Evolutionary conservation across 1,284 basidiomycete genomes (phyloP).

Genomic region (Hemileia vastatrix): DNA sequence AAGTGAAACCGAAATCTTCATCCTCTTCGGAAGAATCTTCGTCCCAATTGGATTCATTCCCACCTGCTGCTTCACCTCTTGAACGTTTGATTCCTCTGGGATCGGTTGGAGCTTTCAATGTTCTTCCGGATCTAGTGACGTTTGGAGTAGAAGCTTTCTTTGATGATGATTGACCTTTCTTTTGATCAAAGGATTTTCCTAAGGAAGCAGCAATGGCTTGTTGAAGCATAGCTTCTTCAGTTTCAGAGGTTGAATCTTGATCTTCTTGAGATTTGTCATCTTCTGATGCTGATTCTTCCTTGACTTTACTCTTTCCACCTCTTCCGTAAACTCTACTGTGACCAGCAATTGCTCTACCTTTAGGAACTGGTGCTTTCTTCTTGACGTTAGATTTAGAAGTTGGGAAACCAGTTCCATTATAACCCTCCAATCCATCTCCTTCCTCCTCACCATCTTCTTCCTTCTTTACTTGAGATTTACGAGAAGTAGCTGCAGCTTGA

Average conservation of each 20-base stretch:
- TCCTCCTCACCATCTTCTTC: not conserved
- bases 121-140: not conserved
- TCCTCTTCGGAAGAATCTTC: not conserved
- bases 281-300: not conserved
- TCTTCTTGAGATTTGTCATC: not conserved
- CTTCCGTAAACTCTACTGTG: not conserved
- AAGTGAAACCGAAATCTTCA: not conserved
- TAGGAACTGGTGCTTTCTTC: not conserved
- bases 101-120: not conserved
- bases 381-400: not conserved
- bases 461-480: not conserved
- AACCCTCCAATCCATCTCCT: not conserved
- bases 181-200: not conserved
- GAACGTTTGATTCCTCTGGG: not conserved
- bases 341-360: not conserved
- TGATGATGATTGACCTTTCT: not conserved
- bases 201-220: not conserved
- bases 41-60: not conserved
- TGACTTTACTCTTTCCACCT: not conserved
- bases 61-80: not conserved
- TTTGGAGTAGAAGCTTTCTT: not conserved
- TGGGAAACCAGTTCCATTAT: not conserved
- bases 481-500: not conserved
- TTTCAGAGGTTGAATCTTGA: not conserved
- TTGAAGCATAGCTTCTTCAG: not conserved